A percentile compares a stretch with the other conserved stretches of the same genome.
phyloP scores from a whole-genome alignment of 306 rosid species.

The Betula pendula region DNA sequence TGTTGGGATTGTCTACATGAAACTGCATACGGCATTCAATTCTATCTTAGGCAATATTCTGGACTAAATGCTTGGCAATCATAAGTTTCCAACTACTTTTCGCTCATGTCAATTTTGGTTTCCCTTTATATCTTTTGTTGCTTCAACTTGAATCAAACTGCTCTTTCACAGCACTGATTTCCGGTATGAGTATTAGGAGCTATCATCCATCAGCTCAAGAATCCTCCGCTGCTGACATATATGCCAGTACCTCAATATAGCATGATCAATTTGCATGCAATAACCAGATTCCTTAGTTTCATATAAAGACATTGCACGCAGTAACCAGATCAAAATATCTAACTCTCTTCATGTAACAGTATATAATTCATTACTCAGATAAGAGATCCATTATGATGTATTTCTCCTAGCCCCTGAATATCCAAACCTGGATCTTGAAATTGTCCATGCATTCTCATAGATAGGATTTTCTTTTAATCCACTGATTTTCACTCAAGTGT shows the following conservation, averaged over 20 bases:
- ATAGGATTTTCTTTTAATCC: not conserved
- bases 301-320: not conserved
- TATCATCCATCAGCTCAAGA: not conserved
- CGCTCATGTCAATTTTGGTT: not conserved
- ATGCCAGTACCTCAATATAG: not conserved
- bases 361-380: not conserved
- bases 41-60: not conserved
- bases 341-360: not conserved
- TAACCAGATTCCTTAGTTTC: not conserved
- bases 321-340: not conserved
- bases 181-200: not conserved
- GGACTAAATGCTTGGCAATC: not conserved
- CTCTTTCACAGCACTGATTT: not conserved
- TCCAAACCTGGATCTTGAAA: not conserved
- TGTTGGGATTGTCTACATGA: not conserved
- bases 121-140: not conserved
- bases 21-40: not conserved
- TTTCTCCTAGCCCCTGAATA: not conserved
- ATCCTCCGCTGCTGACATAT: not conserved
- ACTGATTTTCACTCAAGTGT: not conserved
- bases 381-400: not conserved
- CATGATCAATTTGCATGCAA: not conserved
- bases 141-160: not conserved
- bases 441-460: not conserved
- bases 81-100: not conserved